Percentiles rank a stretch among this genome's conserved stretches.
These are phyloP conservation scores for Botrytis fragariae DNA, from an alignment of 2,329 filamentous ascomycete genomes.

Conservation along the genomic window DNA sequence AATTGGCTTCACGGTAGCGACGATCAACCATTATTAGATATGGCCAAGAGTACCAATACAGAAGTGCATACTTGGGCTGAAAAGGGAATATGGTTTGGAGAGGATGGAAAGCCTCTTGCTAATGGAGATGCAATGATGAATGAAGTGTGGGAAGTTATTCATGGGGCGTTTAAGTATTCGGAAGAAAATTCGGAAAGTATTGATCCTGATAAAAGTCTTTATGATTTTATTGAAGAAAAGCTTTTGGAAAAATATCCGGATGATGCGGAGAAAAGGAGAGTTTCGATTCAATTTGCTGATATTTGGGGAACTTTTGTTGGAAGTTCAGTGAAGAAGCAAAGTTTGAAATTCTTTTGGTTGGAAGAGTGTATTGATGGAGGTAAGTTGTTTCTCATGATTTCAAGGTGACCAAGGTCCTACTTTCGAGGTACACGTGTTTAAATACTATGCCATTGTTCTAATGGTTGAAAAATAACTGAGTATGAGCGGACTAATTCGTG, in stretches of 20 bases:
- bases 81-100: constrained; percentile 43
- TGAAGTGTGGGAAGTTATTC: constrained; percentile 52
- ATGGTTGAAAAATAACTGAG: background rate
- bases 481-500: background rate
- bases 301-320: constrained; percentile 55
- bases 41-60: constrained; percentile 50
- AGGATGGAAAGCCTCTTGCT: constrained; percentile 43
- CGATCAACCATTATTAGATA: constrained; percentile 50
- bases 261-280: constrained; percentile 38
- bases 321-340: constrained; percentile 48
- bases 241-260: constrained; percentile 44
- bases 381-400: constrained; percentile 23
- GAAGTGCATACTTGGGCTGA: constrained; percentile 48
- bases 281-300: constrained; percentile 42
- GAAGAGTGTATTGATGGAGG: constrained; percentile 56
- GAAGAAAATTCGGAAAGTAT: constrained; percentile 50
- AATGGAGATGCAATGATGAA: constrained; percentile 38
- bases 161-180: constrained; percentile 53
- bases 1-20: constrained; percentile 40
- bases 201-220: constrained; percentile 46
- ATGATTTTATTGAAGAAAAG: constrained; percentile 53
- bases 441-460: background rate
- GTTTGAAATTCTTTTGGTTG: constrained; percentile 56
- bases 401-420: background rate
- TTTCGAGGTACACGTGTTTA: fast-evolving